Base-by-base conservation (phyloP, 1,139 yeast genomes). In the Candida pseudoviswanathii region DNA sequence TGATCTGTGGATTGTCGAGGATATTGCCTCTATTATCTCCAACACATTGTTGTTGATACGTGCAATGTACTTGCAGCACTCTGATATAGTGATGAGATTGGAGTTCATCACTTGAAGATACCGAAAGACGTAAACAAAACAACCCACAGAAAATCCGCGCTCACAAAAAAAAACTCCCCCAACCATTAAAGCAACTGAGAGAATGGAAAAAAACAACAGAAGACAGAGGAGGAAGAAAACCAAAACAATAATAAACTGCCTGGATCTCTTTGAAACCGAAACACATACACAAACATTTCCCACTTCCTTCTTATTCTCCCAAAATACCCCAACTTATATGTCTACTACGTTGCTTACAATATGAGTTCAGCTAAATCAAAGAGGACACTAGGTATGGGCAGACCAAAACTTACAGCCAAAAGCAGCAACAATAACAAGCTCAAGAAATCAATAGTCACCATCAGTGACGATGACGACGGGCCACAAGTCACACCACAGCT, bases 41-140 rank as follows among this genome's bases (percentile, higher is more conserved):
- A 44, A 34, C 1, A 11, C n/a, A 24, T 27, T 22, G 6, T 32
- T 39, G n/a, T 25, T 33, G 8, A 38, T 44, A 22, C 36, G 41
- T 5, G 55, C 62, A 25, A 61, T 47, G 32, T 54, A 61, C 10
- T 48, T 49, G 9, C 60, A 57, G 44, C 66, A 62, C 11, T 54
- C 54, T 30, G 63, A 59, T 33, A 59, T 42, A 2, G 34, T 33
- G 4, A 26, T 26, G 9, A 33, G 32, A 26, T 43, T 34, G 30
- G 33, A 10, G n/a, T 33, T 33, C 45, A 43, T 43, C 22, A 24
- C 27, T 24, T 11, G 25, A 11, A 27, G 8, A 9, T 6, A 5
- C n/a, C 8, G 29, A 27, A 39, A 39, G 11, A 39, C 16, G 33
- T 39, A 39, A 39, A 39, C 42, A 39, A 26, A 27, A 26, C 21